Percentiles rank a stretch among this genome's conserved stretches.
phyloP scores from a whole-genome alignment of 257 asterid genomes.

The Capsicum baccatum region DNA sequence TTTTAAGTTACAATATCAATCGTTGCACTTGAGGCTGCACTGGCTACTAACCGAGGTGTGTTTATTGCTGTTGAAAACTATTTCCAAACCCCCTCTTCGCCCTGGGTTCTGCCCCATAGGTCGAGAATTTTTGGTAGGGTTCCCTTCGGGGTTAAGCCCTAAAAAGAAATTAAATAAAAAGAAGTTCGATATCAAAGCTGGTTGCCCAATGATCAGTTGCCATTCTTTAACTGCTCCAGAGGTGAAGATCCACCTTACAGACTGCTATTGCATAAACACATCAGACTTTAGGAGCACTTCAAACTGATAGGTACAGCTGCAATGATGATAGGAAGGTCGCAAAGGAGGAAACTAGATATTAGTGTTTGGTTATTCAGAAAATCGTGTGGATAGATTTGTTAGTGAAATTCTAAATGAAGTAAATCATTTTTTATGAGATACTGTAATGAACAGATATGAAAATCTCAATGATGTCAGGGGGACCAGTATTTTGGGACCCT shows the following conservation, averaged over 20 bases:
- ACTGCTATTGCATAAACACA: background rate
- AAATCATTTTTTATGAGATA: background rate
- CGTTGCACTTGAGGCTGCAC: background rate
- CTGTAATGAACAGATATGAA: background rate
- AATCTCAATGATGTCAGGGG: slow-evolving; percentile 9
- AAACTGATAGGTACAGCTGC: background rate
- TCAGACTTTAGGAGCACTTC: background rate
- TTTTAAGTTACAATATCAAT: background rate
- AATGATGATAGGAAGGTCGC: background rate
- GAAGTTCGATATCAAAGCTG: background rate
- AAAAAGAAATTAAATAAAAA: background rate
- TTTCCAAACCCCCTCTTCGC: background rate
- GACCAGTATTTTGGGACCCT: background rate
- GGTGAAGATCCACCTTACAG: slow-evolving; percentile 12
- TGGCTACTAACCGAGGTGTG: background rate
- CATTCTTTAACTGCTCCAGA: background rate
- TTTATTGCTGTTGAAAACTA: background rate
- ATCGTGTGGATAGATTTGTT: background rate
- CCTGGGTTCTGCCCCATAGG: background rate
- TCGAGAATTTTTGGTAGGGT: background rate
- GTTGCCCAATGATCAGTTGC: background rate
- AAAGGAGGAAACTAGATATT: background rate
- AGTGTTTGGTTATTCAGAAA: background rate
- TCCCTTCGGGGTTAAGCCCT: background rate
- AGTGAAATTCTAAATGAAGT: background rate